A percentile compares a stretch with the other conserved stretches of the same genome.
Conservation (phyloP, 306 rosid genomes). For the Lupinus albus region DNA sequence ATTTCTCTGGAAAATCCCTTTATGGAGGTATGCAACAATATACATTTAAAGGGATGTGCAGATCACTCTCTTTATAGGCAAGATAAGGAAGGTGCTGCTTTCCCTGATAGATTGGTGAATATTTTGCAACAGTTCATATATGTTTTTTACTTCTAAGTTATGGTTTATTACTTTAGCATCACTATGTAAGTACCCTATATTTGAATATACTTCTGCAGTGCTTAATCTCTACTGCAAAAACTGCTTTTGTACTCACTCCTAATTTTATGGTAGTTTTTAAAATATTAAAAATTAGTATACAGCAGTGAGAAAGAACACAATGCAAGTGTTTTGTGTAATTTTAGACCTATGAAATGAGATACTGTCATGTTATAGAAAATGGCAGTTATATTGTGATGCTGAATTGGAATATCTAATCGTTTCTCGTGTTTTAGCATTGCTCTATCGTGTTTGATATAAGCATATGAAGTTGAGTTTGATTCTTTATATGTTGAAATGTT, state of each 20-base stretch:
- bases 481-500: constrained; percentile 1
- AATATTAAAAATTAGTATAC: constrained; percentile 13
- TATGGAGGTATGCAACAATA: constrained; percentile 50
- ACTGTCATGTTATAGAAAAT: constrained; percentile 1
- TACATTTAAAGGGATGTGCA: constrained; percentile 4
- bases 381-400: constrained; percentile 7
- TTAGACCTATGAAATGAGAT: constrained; percentile 1
- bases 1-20: constrained; percentile 48
- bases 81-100: constrained; percentile 36
- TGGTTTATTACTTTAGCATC: neutral
- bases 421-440: constrained; percentile 13
- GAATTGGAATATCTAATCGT: constrained; percentile 19
- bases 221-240: constrained; percentile 25
- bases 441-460: constrained; percentile 11
- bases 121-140: constrained; percentile 7
- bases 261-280: neutral
- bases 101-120: constrained; percentile 25
- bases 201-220: constrained; percentile 17
- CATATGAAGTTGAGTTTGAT: constrained; percentile 7
- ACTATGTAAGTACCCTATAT: constrained; percentile 5
- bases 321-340: constrained; percentile 11
- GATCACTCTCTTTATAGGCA: constrained; percentile 14
- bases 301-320: constrained; percentile 16
- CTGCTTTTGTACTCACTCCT: constrained; percentile 13
- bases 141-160: neutral